These are phyloP conservation scores for Thermoascus crustaceus DNA, from an alignment of 2,329 filamentous ascomycete genomes.

Conservation along the genomic window DNA sequence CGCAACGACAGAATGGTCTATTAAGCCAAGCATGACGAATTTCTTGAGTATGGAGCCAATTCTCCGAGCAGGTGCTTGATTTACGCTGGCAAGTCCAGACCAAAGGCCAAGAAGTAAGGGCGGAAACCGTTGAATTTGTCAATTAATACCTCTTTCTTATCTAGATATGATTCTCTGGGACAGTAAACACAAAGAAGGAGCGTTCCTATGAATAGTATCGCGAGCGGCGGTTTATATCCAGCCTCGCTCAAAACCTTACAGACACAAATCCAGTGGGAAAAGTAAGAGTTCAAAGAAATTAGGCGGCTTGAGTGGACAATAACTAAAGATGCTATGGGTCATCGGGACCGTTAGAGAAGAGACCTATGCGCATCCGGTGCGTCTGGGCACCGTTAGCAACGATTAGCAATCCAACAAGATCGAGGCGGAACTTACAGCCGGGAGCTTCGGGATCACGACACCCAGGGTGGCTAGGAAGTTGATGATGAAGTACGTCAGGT, in stretches of 20 bases:
- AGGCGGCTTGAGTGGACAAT: slow-evolving; percentile 6
- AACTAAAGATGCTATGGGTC: slow-evolving; percentile 36
- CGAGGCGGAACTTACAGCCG: slow-evolving; percentile 60
- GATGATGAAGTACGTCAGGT: slow-evolving; percentile 92
- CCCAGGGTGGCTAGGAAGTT: slow-evolving; percentile 88
- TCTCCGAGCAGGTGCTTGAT: too few relatives aligned
- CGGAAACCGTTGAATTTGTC: neutral
- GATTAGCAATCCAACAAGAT: neutral
- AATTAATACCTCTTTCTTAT: neutral
- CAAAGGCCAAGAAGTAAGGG: neutral
- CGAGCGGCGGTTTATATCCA: slow-evolving; percentile 2
- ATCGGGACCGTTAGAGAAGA: slow-evolving; percentile 63
- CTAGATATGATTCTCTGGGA: slow-evolving; percentile 1
- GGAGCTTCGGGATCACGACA: slow-evolving; percentile 93
- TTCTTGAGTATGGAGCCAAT: too few relatives aligned
- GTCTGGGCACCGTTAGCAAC: slow-evolving; percentile 48
- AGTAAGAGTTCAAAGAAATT: slow-evolving; percentile 1
- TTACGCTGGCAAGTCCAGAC: neutral
- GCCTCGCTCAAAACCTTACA: slow-evolving; percentile 1
- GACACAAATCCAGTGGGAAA: slow-evolving; percentile 1
- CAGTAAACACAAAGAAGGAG: slow-evolving; percentile 1
- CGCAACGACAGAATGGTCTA: too few relatives aligned
- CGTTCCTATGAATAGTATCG: neutral
- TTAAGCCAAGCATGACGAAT: too few relatives aligned
- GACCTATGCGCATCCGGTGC: slow-evolving; percentile 67